Evolutionary conservation across 176 grass and related monocot genomes (phyloP).

Genomic region (Oryza meyeriana): DNA sequence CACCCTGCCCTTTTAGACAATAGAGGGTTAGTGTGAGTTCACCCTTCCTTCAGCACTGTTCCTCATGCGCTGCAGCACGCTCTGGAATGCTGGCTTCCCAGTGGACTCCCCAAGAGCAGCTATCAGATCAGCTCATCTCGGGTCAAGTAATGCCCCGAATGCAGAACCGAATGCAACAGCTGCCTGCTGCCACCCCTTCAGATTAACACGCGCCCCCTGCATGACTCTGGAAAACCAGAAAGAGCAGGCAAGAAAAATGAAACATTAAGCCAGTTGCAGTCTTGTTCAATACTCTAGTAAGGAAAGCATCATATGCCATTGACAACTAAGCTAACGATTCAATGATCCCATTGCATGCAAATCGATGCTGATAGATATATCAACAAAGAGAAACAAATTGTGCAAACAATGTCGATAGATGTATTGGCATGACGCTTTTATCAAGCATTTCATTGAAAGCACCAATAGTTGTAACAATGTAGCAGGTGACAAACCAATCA

Average conservation of each 20-base stretch:
- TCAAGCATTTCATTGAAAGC: constrained; percentile 20
- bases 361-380: not conserved
- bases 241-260: not conserved
- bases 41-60: constrained; percentile 80
- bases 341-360: not conserved
- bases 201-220: constrained; percentile 56
- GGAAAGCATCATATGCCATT: not conserved
- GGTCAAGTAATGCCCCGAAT: constrained; percentile 84
- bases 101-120: constrained; percentile 94
- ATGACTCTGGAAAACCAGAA: constrained; percentile 36
- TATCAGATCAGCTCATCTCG: constrained; percentile 85
- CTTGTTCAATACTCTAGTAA: not conserved
- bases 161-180: constrained; percentile 89
- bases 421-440: not conserved
- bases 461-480: not conserved
- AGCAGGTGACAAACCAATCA: not conserved
- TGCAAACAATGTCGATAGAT: not conserved
- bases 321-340: not conserved
- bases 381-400: not conserved
- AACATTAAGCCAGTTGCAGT: not conserved
- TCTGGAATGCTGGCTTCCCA: constrained; percentile 72
- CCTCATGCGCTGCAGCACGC: constrained; percentile 75
- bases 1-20: not conserved
- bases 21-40: constrained; percentile 8
- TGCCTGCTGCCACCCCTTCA: constrained; percentile 91